Conservation (phyloP, 768 basidiomycete genomes). For the Tulasnella sp. region DNA sequence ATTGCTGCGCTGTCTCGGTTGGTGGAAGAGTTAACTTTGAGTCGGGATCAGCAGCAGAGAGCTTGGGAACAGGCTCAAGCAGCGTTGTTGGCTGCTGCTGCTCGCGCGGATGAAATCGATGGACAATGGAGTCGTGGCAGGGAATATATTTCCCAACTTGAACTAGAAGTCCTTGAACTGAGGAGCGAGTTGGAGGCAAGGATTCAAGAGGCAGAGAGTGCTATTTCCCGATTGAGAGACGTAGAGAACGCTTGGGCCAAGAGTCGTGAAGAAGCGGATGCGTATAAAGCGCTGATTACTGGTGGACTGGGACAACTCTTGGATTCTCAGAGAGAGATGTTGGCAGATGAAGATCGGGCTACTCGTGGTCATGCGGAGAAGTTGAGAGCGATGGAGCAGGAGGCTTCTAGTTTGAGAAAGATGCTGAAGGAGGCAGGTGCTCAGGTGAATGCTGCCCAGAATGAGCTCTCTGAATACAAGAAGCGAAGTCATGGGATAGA, state of each 20-base stretch:
- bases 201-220: slow-evolving; percentile 57
- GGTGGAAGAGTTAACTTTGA: slow-evolving; percentile 53
- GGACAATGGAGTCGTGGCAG: slow-evolving; percentile 54
- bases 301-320: slow-evolving; percentile 74
- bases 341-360: slow-evolving; percentile 68
- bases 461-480: slow-evolving; percentile 53
- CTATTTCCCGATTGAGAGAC: slow-evolving; percentile 52
- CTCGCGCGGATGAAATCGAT: slow-evolving; percentile 70
- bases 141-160: slow-evolving; percentile 54
- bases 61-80: slow-evolving; percentile 74
- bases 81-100: slow-evolving; percentile 62
- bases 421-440: slow-evolving; percentile 69
- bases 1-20: slow-evolving; percentile 47
- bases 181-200: slow-evolving; percentile 70
- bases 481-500: slow-evolving; percentile 43
- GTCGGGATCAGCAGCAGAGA: slow-evolving; percentile 73
- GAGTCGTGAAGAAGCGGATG: slow-evolving; percentile 86
- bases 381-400: slow-evolving; percentile 63
- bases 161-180: slow-evolving; percentile 64
- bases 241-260: slow-evolving; percentile 86
- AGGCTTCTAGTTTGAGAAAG: slow-evolving; percentile 58
- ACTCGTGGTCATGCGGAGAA: slow-evolving; percentile 70
- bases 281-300: slow-evolving; percentile 74
- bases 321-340: slow-evolving; percentile 75
- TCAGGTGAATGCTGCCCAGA: slow-evolving; percentile 55